Base-by-base conservation (phyloP, 2,329 filamentous ascomycete species). In the Xylaria sp. region DNA sequence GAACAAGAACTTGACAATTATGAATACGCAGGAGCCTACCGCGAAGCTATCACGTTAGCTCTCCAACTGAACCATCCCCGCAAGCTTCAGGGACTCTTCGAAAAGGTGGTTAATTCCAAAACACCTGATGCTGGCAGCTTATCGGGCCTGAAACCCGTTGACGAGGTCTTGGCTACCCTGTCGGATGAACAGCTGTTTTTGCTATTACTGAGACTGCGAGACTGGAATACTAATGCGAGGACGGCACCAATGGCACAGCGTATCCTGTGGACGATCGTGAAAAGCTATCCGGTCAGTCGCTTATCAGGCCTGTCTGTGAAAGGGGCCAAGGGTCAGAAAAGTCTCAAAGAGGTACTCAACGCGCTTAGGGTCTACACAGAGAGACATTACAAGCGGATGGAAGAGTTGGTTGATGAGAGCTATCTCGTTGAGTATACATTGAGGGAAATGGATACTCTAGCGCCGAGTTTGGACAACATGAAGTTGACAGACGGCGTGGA, bases 201-300 rank as follows among this genome's bases (percentile, higher is more conserved):
- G 6, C 86, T 99, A 16, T 86, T 99, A 0, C 84, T 95, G 44
- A 87, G 96, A 67, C 82, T 98, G 53, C 88, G 97, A 54, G 96
- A 99, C 81, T 99, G 96, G 96, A 99, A 99, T 79, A 97, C 96
- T 4, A 98, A 98, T 75, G 94, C 93, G 0, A 88, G 93, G 69
- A 97, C 93, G 3, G 91, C 94, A 0, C 87, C 90, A 5, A 90
- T 98, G 0, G 92, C 96, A 0, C 96, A 99, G 81, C 89, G 91
- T 40, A 91, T 99, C 16, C 82, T 99, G 8, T 92, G 90, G 83
- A 89, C 92, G 1, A 78, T 99, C 8, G 89, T 97, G 60, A 89
- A 90, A 72, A 92, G 90, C 68, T 97, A 97, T 76, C 92, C 94
- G 1, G 92, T 93, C 2, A 88, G 89, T 58, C 89, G 91, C 66